Conservation (phyloP, 306 rosid genomes). For the Trichosanthes cucumerina region DNA sequence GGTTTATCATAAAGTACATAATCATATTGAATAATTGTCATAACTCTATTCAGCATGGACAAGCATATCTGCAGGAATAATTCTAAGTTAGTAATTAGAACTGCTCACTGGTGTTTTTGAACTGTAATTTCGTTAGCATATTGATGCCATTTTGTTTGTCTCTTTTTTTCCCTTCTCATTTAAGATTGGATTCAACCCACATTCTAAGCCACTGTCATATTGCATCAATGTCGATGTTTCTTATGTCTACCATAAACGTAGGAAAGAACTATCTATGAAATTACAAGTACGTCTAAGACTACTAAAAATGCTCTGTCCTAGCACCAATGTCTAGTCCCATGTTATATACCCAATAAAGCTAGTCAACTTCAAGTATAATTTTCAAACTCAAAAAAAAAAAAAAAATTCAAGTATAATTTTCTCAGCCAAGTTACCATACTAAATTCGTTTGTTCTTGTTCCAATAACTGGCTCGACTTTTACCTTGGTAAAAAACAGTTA, state of each 20-base stretch:
- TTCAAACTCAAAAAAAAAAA: too few relatives aligned
- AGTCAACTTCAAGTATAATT: background rate
- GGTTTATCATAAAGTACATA: background rate
- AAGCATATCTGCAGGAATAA: background rate
- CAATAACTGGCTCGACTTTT: background rate
- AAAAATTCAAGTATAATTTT: background rate
- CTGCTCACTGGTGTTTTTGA: background rate
- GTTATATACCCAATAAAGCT: background rate
- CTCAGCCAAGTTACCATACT: background rate
- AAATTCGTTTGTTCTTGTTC: background rate
- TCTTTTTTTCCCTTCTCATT: background rate
- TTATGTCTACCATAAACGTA: background rate
- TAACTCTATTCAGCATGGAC: background rate
- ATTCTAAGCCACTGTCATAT: background rate
- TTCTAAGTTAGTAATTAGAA: background rate
- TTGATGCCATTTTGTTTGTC: background rate
- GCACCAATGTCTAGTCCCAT: background rate
- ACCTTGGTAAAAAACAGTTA: conserved; percentile 16
- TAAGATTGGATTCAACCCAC: background rate
- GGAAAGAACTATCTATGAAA: background rate
- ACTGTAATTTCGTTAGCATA: background rate
- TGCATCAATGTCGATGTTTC: background rate
- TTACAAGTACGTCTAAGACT: background rate
- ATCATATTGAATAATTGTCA: background rate
- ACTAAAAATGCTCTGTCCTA: background rate